These are phyloP conservation scores for Sicyos baderoa DNA, from an alignment of 306 rosid genomes.

Conservation along the genomic window DNA sequence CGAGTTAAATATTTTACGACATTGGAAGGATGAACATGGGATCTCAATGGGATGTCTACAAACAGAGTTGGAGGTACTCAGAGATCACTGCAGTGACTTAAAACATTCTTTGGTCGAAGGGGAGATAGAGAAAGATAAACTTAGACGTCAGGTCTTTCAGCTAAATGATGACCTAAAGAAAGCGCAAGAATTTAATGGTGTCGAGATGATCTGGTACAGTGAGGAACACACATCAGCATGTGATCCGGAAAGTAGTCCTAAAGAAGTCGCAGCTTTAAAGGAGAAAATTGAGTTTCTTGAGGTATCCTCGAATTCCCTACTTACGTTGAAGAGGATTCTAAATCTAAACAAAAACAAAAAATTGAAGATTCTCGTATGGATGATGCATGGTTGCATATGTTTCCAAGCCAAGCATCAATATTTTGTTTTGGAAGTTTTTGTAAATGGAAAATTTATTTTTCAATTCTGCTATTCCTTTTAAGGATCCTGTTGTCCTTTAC, in stretches of 20 bases:
- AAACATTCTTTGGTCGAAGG: conserved; percentile 47
- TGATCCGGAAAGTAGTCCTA: conserved; percentile 41
- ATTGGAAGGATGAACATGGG: conserved; percentile 48
- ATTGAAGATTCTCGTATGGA: background rate
- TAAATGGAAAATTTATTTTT: background rate
- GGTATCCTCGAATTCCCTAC: conserved; percentile 40
- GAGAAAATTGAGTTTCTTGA: conserved; percentile 69
- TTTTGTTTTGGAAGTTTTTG: background rate
- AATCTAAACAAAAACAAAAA: background rate
- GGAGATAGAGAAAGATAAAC: conserved; percentile 64
- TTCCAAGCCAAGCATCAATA: conserved; percentile 12
- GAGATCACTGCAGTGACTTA: conserved; percentile 46
- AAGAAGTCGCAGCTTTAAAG: conserved; percentile 55
- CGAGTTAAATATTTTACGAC: conserved; percentile 39
- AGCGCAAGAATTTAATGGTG: conserved; percentile 41
- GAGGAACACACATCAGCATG: conserved; percentile 33
- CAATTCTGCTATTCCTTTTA: background rate
- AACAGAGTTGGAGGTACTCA: conserved; percentile 52
- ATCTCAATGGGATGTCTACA: conserved; percentile 30
- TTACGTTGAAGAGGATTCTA: conserved; percentile 1
- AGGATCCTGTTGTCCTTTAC: conserved; percentile 17
- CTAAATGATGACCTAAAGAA: conserved; percentile 58
- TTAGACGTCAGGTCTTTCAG: conserved; percentile 52
- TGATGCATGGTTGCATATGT: conserved; percentile 4
- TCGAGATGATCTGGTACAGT: conserved; percentile 54